Evolutionary conservation across 495 filamentous ascomycete species (phyloP).

Genomic region (Pyrenula aspistea): DNA sequence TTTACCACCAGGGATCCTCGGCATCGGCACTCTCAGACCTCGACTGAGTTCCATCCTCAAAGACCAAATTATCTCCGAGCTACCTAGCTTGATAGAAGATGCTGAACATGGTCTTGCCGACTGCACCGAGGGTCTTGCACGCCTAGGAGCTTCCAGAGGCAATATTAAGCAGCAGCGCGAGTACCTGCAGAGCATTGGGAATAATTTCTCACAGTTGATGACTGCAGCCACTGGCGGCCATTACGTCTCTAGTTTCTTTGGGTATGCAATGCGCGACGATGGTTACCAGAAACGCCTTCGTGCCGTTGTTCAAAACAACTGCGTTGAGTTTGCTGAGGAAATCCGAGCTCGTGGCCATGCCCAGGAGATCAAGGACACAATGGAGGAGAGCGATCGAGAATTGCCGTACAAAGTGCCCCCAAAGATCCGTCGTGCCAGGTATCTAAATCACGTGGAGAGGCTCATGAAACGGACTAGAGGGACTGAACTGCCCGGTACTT

Average conservation of each 20-base stretch:
- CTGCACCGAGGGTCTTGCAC: constrained; percentile 15
- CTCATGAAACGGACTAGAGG: constrained; percentile 28
- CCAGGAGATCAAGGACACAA: constrained; percentile 17
- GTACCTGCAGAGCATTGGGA: constrained; percentile 40
- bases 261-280: constrained; percentile 17
- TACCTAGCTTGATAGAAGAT: constrained; percentile 20
- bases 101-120: constrained; percentile 12
- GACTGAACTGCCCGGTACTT: constrained; percentile 37
- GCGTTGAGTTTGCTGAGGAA: constrained; percentile 39
- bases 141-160: constrained; percentile 35
- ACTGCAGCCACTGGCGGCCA: constrained; percentile 41
- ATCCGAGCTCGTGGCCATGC: constrained; percentile 34
- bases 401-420: neutral
- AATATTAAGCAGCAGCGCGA: constrained; percentile 35
- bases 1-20: constrained; percentile 11
- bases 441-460: constrained; percentile 11
- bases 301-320: constrained; percentile 45
- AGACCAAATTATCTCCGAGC: constrained; percentile 25
- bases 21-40: constrained; percentile 23
- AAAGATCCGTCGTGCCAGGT: neutral
- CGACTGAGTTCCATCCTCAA: constrained; percentile 30
- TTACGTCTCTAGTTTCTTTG: constrained; percentile 47
- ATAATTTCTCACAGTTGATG: constrained; percentile 34
- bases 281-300: constrained; percentile 40
- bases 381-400: constrained; percentile 17